These are phyloP conservation scores for Nissolia schottii DNA, from an alignment of 306 rosid genomes.

Conservation along the genomic window DNA sequence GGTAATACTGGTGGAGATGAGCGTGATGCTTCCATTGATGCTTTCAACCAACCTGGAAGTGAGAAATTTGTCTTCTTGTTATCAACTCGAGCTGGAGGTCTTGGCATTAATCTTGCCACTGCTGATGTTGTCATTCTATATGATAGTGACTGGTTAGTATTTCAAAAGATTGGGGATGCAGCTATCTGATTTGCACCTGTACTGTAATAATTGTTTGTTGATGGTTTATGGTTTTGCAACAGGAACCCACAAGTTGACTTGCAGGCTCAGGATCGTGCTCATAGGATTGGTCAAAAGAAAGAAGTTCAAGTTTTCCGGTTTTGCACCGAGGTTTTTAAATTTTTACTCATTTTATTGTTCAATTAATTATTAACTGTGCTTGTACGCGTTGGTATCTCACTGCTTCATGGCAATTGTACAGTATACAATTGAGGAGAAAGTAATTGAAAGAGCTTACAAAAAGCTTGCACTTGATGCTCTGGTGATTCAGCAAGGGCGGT, in stretches of 20 bases:
- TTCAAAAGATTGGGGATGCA: slow-evolving; percentile 3
- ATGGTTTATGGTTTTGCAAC: slow-evolving; percentile 25
- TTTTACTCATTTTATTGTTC: neutral
- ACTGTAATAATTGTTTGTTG: slow-evolving; percentile 10
- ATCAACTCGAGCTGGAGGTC: slow-evolving; percentile 98
- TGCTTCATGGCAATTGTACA: slow-evolving; percentile 27
- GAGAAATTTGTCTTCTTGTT: slow-evolving; percentile 92
- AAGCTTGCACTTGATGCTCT: slow-evolving; percentile 99
- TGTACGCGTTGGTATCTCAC: neutral
- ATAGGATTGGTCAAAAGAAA: slow-evolving; percentile 99
- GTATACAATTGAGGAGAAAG: slow-evolving; percentile 98
- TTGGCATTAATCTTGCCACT: slow-evolving; percentile 98
- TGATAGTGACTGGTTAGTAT: slow-evolving; percentile 91
- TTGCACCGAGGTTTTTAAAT: slow-evolving; percentile 77
- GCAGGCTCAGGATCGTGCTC: slow-evolving; percentile 99
- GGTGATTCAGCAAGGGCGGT: slow-evolving; percentile 97
- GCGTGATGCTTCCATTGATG: slow-evolving; percentile 96
- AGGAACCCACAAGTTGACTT: slow-evolving; percentile 99
- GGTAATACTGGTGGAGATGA: slow-evolving; percentile 99
- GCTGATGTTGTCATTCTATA: slow-evolving; percentile 97
- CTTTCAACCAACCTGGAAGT: slow-evolving; percentile 93
- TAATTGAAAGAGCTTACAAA: slow-evolving; percentile 97
- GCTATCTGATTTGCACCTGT: neutral
- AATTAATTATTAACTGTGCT: neutral
- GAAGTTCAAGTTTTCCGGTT: slow-evolving; percentile 99